Percentiles rank a stretch among this genome's conserved stretches.
These are phyloP conservation scores for Aspergillus udagawae DNA, from an alignment of 2,329 filamentous ascomycete genomes.

Conservation along the genomic window DNA sequence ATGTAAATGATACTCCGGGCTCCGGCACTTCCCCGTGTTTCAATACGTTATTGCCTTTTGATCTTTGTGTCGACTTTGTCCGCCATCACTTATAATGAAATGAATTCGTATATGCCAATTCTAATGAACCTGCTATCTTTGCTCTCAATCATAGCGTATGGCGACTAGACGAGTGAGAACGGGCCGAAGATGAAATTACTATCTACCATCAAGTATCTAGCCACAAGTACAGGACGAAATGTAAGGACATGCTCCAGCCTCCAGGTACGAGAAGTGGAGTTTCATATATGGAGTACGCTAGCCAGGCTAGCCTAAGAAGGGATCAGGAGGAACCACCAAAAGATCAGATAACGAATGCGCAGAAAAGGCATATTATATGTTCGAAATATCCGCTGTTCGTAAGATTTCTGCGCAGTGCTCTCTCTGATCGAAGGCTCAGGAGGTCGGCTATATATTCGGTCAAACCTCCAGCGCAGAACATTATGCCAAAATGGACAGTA, in stretches of 20 bases:
- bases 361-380: background rate
- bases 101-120: background rate
- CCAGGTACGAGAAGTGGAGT: background rate
- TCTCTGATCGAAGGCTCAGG: background rate
- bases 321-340: conserved; percentile 11
- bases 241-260: background rate
- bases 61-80: conserved; percentile 5
- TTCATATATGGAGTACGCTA: background rate
- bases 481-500: background rate
- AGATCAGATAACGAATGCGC: conserved; percentile 20
- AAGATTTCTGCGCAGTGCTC: conserved; percentile 2
- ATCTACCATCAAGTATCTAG: background rate
- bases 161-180: background rate
- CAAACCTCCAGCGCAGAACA: background rate
- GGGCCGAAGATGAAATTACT: background rate
- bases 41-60: conserved; percentile 25
- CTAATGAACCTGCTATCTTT: conserved; percentile 12
- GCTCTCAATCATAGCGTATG: background rate
- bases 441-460: conserved; percentile 8
- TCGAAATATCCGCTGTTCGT: background rate
- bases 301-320: background rate
- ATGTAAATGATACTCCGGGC: conserved; percentile 44
- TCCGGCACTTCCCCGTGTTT: conserved; percentile 34
- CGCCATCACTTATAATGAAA: conserved; percentile 7
- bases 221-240: background rate